Evolutionary conservation across 371 early-diverging fungal species (phyloP), one percentile per base, ranked within the genome.

Genomic region (Mortierella sp.): DNA sequence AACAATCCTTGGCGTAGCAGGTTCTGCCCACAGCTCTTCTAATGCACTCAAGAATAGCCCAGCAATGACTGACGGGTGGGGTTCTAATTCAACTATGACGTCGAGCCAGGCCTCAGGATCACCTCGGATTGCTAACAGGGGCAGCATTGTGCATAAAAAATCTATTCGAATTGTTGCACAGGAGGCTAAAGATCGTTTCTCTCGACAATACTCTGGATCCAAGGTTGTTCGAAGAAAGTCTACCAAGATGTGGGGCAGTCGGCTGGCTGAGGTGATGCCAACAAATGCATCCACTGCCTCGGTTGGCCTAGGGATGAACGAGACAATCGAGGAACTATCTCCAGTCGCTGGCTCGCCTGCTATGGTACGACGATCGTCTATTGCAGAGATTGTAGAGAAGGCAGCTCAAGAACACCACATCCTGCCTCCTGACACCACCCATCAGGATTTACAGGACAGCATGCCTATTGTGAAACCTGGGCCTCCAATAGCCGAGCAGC

Each of bases 241-340:
- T 25, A 90, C 90, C 23, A 90, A 90, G 71, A 85, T 90, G 85
- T 89, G 89, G 89, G 88, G 85, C 59, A 87, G 83, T 28, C 81
- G 82, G 26, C 83, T 87, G 0, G 87, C 87, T 18, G 86, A 89
- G 68, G 85, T 88, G 12, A 86, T 85, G 67, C 88, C 90, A 5
- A 88, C 88, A 1, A 84, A 84, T 66, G 56, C 62, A 11, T 59
- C 68, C 12, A 58, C 63, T 7, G 70, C 71, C 6, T 65, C 70
- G 4, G 64, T 74, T 4, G 74, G 74, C 0, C 37, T 76, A 47
- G 76, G 72, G 16, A 56, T 71, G 57, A 71, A 71, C 1, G 76
- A 76, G 21, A 60, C 56, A 37, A 68, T 68, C 7, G 72, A 76
- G 14, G 76, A 76, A n/a, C 64, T 71, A 1, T 76, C 76, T 2